Evolutionary conservation across 2,329 filamentous ascomycete genomes (phyloP), one percentile per base, ranked within the genome.

Genomic region (Spiromastix sp.): DNA sequence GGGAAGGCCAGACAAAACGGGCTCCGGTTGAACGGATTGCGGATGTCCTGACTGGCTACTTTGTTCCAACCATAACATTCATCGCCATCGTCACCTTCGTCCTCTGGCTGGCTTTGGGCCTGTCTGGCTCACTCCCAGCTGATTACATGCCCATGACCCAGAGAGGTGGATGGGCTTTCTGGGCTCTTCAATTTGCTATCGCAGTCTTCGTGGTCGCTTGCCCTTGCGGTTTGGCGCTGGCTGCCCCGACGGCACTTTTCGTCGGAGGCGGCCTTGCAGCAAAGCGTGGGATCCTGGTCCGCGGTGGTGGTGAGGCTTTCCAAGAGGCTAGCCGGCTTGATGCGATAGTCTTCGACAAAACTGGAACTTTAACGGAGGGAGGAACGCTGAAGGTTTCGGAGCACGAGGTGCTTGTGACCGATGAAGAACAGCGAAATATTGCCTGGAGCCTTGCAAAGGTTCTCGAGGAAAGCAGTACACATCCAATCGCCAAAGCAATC

Each of bases 321-420:
- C 82, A 89, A 55, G 85, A 85, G 60, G 84, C 84, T 3, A 86
- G 81, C 52, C 74, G 72, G 8, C 69, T 87, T 29, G 77, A 85
- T 54, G 80, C 79, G 34, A 77, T 91, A 25, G 81, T 91, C 1
- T 91, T 93, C 52, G 85, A 93, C 67, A 91, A 93, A 67, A 93
- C 85, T 0, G 85, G 85, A 1, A 93, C 85, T 0, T 63, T 93
- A 39, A 91, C 85, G 0, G 65, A 80, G 47, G 72, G 72, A 12
- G 71, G 69, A n/a, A 68, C 72, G 30, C 65, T 74, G 16, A 63
- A 61, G 29, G 69, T 78, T 1, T 70, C 70, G 4, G 66, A 74
- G 12, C 60, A 72, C 43, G 59, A 64, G 38, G 37, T 64, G 11
- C 48, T 68, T 26, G 44, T 52, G 16, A 47, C 44, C 3, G 52